These are phyloP conservation scores for Solanum gracilifrons DNA, from an alignment of 257 asterid genomes.

Conservation along the genomic window DNA sequence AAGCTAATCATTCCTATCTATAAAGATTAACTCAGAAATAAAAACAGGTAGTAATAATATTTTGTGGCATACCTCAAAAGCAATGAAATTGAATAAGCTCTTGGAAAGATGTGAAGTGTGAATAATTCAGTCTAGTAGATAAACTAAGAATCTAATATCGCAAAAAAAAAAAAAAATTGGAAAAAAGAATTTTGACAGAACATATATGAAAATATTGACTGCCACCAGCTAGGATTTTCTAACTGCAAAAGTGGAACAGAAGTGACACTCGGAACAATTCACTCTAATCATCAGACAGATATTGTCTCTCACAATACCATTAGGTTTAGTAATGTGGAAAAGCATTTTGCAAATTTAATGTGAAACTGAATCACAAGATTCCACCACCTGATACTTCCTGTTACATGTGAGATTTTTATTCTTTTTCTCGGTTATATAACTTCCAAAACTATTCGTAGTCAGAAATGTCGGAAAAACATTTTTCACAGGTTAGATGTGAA, in stretches of 20 bases:
- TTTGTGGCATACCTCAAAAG: background rate
- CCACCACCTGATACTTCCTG: background rate
- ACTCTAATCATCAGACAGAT: background rate
- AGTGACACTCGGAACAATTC: background rate
- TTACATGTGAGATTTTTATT: background rate
- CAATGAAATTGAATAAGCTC: background rate
- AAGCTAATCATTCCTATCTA: background rate
- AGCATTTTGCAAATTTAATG: background rate
- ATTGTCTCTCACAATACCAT: background rate
- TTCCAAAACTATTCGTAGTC: background rate
- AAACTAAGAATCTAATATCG: background rate
- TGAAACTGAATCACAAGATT: background rate
- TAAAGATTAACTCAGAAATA: background rate
- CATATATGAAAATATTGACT: background rate
- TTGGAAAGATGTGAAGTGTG: background rate
- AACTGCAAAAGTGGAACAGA: background rate
- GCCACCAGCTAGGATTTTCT: background rate
- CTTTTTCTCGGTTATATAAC: background rate
- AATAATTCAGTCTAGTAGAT: background rate
- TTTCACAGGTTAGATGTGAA: background rate
- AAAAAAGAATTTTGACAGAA: background rate
- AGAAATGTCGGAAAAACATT: background rate
- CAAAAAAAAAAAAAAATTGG: background rate
- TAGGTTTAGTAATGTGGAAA: background rate
- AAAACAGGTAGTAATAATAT: background rate